Evolutionary conservation across 2,329 filamentous ascomycete species (phyloP), one percentile per base, ranked within the genome.

Genomic region (Penicillium decumbens): DNA sequence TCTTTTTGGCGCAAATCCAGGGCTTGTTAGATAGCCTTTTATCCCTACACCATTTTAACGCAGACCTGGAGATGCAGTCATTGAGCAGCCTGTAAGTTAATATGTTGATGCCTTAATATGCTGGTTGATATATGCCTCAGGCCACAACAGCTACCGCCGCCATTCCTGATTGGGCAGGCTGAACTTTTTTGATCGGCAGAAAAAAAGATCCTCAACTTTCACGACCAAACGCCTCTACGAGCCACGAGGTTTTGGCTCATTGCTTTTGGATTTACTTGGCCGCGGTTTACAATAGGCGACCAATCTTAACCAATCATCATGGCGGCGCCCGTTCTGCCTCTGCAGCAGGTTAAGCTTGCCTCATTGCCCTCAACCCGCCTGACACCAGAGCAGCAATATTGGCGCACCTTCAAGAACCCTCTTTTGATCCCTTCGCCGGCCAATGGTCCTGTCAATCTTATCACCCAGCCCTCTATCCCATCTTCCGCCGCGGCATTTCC

Each of bases 381-480:
- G 41, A 95, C 92, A 5, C 85, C 91, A 28, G 93, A 98, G 75
- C 91, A 97, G 74, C 82, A 85, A 58, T 97, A 97, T 78, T 98
- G 95, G 95, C 87, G 87, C 67, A 86, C 87, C 10, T 98, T 98
- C 77, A 90, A 89, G 74, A 93, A 91, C 60, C 88, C 91, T 58
- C 83, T 95, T 50, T 84, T 92, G 54, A 84, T 97, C 54, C 88
- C 93, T 40, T 95, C 92, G 55, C 90, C 91, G 57, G 89, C 93
- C 57, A 88, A 89, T 66, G 90, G 88, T 68, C 87, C 89, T 40
- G 83, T 98, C 63, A 95, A 90, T 29, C 85, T 95, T 70, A 95
- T 98, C 69, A 91, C 88, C 43, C 86, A 85, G 68, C 87, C 80
- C 53, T 72, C 71, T 18, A 69, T 73, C 9, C 75, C 77, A 13